A percentile compares a stretch with the other conserved stretches of the same genome.
Evolutionary conservation across 805 yeast genomes (phyloP).

Genomic region (Nakazawaea peltata): DNA sequence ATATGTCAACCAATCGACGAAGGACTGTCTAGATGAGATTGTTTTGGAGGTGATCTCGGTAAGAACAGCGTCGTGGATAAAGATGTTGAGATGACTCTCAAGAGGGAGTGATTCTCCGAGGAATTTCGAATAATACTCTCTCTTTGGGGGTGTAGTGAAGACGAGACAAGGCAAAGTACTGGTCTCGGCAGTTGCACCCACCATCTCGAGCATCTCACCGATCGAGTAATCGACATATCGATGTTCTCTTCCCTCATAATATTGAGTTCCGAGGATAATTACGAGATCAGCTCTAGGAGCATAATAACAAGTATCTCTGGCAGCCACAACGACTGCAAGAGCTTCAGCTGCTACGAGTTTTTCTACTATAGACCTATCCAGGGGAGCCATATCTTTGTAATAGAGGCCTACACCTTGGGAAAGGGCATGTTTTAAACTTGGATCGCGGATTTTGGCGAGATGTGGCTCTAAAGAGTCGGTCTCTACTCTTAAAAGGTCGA

Average conservation of each 20-base stretch:
- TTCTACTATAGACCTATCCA: constrained; percentile 50
- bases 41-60: constrained; percentile 65
- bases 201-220: constrained; percentile 58
- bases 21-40: constrained; percentile 67
- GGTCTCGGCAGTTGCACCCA: constrained; percentile 28
- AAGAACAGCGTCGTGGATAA: constrained; percentile 59
- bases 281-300: constrained; percentile 49
- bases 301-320: constrained; percentile 45
- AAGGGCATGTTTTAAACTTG: constrained; percentile 33
- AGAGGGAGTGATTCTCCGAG: constrained; percentile 70
- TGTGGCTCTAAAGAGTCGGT: constrained; percentile 29
- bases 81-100: constrained; percentile 62
- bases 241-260: constrained; percentile 67
- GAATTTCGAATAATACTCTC: constrained; percentile 63
- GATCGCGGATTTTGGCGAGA: constrained; percentile 38
- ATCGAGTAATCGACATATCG: constrained; percentile 62
- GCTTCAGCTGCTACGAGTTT: constrained; percentile 41
- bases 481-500: constrained; percentile 32
- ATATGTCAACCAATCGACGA: constrained; percentile 85
- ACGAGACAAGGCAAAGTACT: constrained; percentile 39
- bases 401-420: constrained; percentile 56
- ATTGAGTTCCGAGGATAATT: constrained; percentile 62
- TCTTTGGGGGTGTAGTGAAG: constrained; percentile 46
- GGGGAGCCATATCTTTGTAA: constrained; percentile 46
- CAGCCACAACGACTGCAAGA: constrained; percentile 49